Conservation (phyloP, 78 protist species). For the Dictyostelium purpureum region DNA sequence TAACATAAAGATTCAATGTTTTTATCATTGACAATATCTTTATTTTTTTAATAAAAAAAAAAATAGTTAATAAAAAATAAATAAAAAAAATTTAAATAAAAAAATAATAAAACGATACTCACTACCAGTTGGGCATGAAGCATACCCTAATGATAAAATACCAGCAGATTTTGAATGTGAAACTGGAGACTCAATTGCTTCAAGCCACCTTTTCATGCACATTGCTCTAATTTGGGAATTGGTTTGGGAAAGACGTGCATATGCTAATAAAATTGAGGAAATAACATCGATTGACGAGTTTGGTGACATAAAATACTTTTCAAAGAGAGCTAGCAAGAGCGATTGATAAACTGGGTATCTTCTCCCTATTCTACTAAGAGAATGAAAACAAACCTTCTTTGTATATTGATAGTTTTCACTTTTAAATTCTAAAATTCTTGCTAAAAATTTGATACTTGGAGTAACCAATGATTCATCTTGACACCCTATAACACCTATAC, state of each 20-base stretch:
- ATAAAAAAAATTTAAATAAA: background rate
- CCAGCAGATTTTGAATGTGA: constrained; percentile 58
- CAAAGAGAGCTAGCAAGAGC: constrained; percentile 29
- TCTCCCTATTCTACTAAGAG: constrained; percentile 76
- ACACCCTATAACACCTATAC: constrained; percentile 48
- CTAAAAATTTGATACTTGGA: constrained; percentile 48
- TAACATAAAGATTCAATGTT: constrained; percentile 65
- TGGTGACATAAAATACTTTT: constrained; percentile 13
- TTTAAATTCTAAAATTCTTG: constrained; percentile 59
- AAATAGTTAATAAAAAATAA: background rate
- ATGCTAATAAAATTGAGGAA: constrained; percentile 39
- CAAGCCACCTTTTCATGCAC: constrained; percentile 53
- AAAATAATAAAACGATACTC: background rate
- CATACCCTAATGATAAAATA: constrained; percentile 77
- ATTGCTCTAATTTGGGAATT: constrained; percentile 49
- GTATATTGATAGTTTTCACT: constrained; percentile 55
- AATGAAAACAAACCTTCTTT: constrained; percentile 45
- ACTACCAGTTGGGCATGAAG: constrained; percentile 83
- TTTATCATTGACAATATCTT: constrained; percentile 69
- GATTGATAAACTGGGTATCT: constrained; percentile 53
- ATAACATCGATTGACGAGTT: background rate
- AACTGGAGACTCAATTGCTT: constrained; percentile 54
- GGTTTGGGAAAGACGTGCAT: constrained; percentile 70
- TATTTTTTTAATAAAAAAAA: background rate
- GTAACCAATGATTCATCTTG: constrained; percentile 68